phyloP scores from a whole-genome alignment of 352 stramenopile species.

The Blastocystis sp. region DNA sequence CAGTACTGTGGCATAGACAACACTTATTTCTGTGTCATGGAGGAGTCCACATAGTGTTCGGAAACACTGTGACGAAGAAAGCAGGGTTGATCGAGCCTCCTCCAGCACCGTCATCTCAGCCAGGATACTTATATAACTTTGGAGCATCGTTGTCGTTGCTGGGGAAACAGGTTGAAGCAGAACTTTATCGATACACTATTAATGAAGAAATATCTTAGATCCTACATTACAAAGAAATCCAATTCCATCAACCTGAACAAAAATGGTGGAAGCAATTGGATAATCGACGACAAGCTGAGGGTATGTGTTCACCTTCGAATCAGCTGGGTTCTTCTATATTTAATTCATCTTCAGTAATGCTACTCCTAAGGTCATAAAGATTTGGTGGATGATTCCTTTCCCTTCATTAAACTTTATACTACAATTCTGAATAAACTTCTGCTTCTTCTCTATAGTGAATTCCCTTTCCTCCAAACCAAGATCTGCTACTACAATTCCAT shows the following conservation, averaged over 20 bases:
- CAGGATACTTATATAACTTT: constrained; percentile 3
- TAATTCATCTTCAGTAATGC: neutral
- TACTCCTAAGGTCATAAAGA: neutral
- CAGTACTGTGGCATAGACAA: neutral
- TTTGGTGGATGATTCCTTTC: constrained; percentile 1
- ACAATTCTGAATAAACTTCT: constrained; percentile 47
- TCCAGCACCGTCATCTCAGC: constrained; percentile 23
- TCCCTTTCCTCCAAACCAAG: neutral
- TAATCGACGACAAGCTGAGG: constrained; percentile 13
- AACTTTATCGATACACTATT: neutral
- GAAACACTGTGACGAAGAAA: constrained; percentile 13
- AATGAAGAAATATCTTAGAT: neutral
- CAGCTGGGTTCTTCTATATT: neutral
- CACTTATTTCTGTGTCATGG: neutral
- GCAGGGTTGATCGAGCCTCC: neutral
- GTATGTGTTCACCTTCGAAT: constrained; percentile 1
- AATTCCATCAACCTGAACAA: constrained; percentile 49
- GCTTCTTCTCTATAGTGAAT: constrained; percentile 36
- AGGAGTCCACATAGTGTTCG: neutral
- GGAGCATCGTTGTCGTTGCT: neutral
- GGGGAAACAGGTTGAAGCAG: neutral
- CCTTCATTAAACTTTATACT: constrained; percentile 5
- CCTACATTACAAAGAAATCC: constrained; percentile 18
- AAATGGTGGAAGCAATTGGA: constrained; percentile 40
- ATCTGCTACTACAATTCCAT: constrained; percentile 24